These are phyloP conservation scores for Pseudognaphalium luteoalbum DNA, from an alignment of 129 eudicot genomes.

Conservation along the genomic window DNA sequence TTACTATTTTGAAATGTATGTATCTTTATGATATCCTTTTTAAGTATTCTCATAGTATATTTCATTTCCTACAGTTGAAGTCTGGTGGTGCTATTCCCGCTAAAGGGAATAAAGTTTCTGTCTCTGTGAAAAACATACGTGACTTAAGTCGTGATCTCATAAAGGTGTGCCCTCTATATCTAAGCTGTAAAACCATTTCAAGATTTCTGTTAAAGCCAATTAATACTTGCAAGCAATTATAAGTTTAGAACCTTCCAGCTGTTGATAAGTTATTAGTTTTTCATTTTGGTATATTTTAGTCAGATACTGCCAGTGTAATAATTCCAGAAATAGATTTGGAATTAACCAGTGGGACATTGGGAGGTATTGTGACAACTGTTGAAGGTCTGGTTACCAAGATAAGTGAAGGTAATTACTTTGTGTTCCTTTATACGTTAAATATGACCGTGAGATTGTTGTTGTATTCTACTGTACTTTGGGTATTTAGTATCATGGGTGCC, in stretches of 20 bases:
- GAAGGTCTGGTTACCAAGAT: constrained; percentile 87
- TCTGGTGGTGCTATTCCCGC: constrained; percentile 75
- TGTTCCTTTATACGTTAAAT: neutral
- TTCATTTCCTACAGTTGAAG: constrained; percentile 52
- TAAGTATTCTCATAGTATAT: neutral
- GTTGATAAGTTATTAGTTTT: neutral
- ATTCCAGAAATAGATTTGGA: constrained; percentile 93
- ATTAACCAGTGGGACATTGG: constrained; percentile 87
- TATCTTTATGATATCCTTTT: neutral
- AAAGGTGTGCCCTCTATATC: constrained; percentile 43
- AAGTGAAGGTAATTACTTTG: constrained; percentile 65
- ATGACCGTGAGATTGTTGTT: neutral
- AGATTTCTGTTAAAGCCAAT: constrained; percentile 12
- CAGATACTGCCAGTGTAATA: constrained; percentile 79
- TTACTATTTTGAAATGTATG: neutral
- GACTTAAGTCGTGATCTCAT: constrained; percentile 84
- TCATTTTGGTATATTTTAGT: constrained; percentile 43
- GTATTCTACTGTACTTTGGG: neutral
- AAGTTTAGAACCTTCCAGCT: constrained; percentile 19
- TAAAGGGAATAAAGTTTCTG: constrained; percentile 62
- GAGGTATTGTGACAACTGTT: constrained; percentile 84
- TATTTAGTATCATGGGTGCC: neutral
- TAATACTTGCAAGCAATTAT: neutral
- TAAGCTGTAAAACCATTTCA: constrained; percentile 3
- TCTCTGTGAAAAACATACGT: constrained; percentile 47